phyloP scores from a whole-genome alignment of 192 early-diverging fungal species.

The Podila epigama region DNA sequence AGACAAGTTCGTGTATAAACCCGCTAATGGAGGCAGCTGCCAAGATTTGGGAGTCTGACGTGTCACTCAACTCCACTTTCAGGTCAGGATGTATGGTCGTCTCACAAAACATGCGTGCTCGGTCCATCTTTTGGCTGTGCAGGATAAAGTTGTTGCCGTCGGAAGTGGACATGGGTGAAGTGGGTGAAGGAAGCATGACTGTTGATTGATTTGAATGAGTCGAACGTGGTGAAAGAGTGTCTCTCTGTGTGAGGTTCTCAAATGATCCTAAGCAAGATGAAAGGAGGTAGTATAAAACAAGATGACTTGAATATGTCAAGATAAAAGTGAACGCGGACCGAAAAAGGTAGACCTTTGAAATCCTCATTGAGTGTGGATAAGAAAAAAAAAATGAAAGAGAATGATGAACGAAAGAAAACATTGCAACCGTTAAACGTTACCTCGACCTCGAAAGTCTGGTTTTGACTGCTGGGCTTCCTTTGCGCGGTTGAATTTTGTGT shows the following conservation, averaged over 20 bases:
- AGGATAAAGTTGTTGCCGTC: constrained; percentile 12
- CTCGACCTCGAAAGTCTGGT: constrained; percentile 13
- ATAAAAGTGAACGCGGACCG: too few species aligned
- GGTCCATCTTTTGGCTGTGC: constrained; percentile 18
- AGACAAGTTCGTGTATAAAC: constrained; percentile 71
- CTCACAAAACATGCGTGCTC: constrained; percentile 17
- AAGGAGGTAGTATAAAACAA: background rate
- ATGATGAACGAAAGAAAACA: background rate
- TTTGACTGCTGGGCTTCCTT: constrained; percentile 25
- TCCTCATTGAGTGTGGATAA: too few species aligned
- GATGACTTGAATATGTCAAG: too few species aligned
- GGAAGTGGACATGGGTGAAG: constrained; percentile 5
- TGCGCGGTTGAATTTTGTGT: constrained; percentile 27
- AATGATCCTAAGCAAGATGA: constrained; percentile 8
- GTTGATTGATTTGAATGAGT: constrained; percentile 17
- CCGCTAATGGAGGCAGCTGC: constrained; percentile 22
- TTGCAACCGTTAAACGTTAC: background rate
- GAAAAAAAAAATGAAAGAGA: background rate
- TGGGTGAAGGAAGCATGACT: constrained; percentile 17
- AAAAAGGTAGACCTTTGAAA: too few species aligned
- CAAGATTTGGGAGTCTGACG: constrained; percentile 3
- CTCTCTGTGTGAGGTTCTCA: constrained; percentile 15
- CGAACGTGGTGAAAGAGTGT: constrained; percentile 7
- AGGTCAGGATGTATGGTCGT: constrained; percentile 59
- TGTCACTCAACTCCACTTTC: constrained; percentile 24